Base-by-base conservation (phyloP, 305 asterid species). In the Fraxinus sp. region DNA sequence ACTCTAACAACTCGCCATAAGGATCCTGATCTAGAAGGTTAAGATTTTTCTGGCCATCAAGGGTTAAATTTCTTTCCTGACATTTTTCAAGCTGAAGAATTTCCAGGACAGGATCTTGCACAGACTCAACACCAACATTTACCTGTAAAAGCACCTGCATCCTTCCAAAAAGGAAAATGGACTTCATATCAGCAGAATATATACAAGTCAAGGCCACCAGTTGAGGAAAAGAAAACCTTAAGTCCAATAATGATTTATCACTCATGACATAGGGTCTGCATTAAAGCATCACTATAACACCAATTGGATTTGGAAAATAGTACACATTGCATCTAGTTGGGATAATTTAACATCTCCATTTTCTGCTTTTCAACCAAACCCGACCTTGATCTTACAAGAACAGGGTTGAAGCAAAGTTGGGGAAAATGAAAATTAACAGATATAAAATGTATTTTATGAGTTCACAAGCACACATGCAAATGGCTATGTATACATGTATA, bases 61-160 rank as follows among this genome's bases (percentile, higher is more conserved):
- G 79, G 46, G 89, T 49, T 74, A 75, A 88, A 79, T 90, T 87
- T 87, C 83, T 90, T 84, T 92, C 93, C 81, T 87, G 90, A 89
- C 89, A 90, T 87, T 90, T 95, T 87, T 97, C 97, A 78, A 97
- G 95, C 82, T 97, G 99, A 81, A 95, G 96, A 89, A 97, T 94
- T 89, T 97, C 99, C 85, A 97, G 91, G 86, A 91, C 91, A 77
- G 99, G 98, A 90, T 95, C 93, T 82, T 84, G 89, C 73, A 93
- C 86, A 84, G 89, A 90, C 84, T 91, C 96, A 81, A 89, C 92
- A 83, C 97, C 96, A 84, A 97, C 88, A 88, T 92, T 93, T 87
- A 93, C 87, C 88, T 95, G 98, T 92, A 97, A 95, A 88, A 95
- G 95, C 82, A 97, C 97, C 99, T 97, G 99, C 97, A 94, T 90